Evolutionary conservation across 1,284 basidiomycete species (phyloP).

Genomic region (Afroboletus lepidellus): DNA sequence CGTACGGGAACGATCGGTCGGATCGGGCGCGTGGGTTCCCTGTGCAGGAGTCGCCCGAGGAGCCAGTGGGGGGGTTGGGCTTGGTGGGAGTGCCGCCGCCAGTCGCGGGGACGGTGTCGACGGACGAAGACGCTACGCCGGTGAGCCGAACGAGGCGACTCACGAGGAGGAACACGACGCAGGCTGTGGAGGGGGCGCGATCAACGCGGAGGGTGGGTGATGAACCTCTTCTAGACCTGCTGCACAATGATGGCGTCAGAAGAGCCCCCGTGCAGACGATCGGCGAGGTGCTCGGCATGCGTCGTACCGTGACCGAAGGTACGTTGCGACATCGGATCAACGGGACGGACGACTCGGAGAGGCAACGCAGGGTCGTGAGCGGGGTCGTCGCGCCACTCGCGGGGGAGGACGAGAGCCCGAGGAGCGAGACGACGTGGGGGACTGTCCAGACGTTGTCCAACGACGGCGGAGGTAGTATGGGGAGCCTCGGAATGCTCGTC

Average conservation of each 20-base stretch:
- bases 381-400: slow-evolving; percentile 15
- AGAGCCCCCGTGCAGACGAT: slow-evolving; percentile 19
- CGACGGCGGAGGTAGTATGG: slow-evolving; percentile 24
- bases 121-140: slow-evolving; percentile 30
- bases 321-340: slow-evolving; percentile 4
- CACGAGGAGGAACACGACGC: slow-evolving; percentile 29
- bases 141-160: slow-evolving; percentile 21
- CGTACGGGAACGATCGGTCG: slow-evolving; percentile 20
- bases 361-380: slow-evolving; percentile 7
- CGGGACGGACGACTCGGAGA: slow-evolving; percentile 7
- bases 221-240: slow-evolving; percentile 10
- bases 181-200: slow-evolving; percentile 21
- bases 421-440: slow-evolving; percentile 36
- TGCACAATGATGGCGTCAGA: slow-evolving; percentile 15
- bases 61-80: slow-evolving; percentile 23
- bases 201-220: slow-evolving; percentile 16
- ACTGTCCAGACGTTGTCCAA: slow-evolving; percentile 28
- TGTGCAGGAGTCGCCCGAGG: slow-evolving; percentile 31
- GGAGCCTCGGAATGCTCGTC: slow-evolving; percentile 29
- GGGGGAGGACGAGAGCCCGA: slow-evolving; percentile 26
- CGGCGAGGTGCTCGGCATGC: slow-evolving; percentile 18
- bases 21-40: slow-evolving; percentile 26
- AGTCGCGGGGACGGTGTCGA: slow-evolving; percentile 26
- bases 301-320: slow-evolving; percentile 23
- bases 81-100: slow-evolving; percentile 29